Evolutionary conservation across 2,329 filamentous ascomycete species (phyloP).

Genomic region (Aureobasidium mangrovei): DNA sequence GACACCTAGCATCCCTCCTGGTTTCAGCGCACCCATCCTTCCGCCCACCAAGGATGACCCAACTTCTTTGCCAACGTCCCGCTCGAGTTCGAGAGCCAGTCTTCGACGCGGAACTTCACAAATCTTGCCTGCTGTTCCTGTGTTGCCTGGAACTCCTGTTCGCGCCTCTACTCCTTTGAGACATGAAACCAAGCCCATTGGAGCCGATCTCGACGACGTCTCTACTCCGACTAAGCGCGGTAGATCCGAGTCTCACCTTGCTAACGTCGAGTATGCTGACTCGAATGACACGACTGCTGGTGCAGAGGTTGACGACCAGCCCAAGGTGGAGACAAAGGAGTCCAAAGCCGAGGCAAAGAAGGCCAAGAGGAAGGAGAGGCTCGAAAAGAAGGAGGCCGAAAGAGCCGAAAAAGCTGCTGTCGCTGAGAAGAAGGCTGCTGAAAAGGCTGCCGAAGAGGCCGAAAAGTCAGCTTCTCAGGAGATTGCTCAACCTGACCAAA

Average conservation of each 20-base stretch:
- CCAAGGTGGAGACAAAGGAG: conserved; percentile 3
- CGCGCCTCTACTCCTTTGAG: conserved; percentile 24
- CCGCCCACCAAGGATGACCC: neutral
- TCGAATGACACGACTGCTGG: neutral
- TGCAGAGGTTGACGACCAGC: neutral
- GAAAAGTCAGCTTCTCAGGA: conserved; percentile 14
- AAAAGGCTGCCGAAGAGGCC: conserved; percentile 1
- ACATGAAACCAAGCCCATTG: conserved; percentile 12
- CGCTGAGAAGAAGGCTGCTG: conserved; percentile 1
- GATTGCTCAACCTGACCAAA: conserved; percentile 13
- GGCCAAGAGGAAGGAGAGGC: conserved; percentile 20
- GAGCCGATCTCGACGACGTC: neutral
- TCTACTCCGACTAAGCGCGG: conserved; percentile 9
- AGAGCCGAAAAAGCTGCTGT: conserved; percentile 10
- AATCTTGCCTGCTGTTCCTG: conserved; percentile 31
- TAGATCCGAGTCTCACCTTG: conserved; percentile 8
- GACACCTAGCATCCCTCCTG: conserved; percentile 39
- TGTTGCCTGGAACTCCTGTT: conserved; percentile 31
- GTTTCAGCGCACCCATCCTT: conserved; percentile 26
- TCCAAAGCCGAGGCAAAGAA: conserved; percentile 17
- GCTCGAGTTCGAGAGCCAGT: conserved; percentile 28
- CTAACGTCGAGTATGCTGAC: conserved; percentile 4
- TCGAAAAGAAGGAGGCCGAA: conserved; percentile 7
- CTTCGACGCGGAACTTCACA: conserved; percentile 24
- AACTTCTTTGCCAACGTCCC: conserved; percentile 20